Evolutionary conservation across 2,329 filamentous ascomycete genomes (phyloP), one percentile per base, ranked within the genome.

Genomic region (Alternaria dauci): DNA sequence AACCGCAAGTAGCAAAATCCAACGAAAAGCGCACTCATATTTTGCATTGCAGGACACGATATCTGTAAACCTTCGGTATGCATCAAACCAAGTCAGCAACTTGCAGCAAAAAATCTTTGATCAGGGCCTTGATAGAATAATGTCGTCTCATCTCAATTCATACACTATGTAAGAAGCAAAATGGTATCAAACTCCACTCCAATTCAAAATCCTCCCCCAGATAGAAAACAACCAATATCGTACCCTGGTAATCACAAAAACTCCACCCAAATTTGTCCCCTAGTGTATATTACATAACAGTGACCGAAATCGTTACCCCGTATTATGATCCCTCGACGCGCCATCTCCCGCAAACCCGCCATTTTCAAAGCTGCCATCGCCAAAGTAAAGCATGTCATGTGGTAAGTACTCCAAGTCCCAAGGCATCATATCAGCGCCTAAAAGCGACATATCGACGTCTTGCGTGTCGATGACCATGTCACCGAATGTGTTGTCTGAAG

Each of bases 391-490:
- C 61, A 91, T 84, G 70, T 91, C 89, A 25, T 85, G 85, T 3
- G 90, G 89, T 7, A 93, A 80, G 61, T 91, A 91, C 69, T 92
- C 91, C 11, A 93, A 53, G 57, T 77, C 81, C 89, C 91, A 94
- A 0, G 89, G 87, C 83, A 91, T 87, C 78, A 92, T 86, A 43
- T 92, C 89, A 16, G 88, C 85, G 1, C 87, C 88, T 18, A 93
- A 79, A 5, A 86, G 81, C 25, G 86, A 87, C 82, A 94, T 90
- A 65, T 94, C 90, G 34, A 94, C 87, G 65, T 94, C 90, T 64
- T 92, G 90, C 61, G 87, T 90, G 73, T 92, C 88, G 66, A 94
- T 91, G 62, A 91, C 88, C 79, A 93, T 89, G 59, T 83, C 80
- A 5, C 79, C 79, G 47, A 83, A 76, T 1, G 76, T 67, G 6